Conservation (phyloP, 345 rosid genomes). For the Salix udensis region DNA sequence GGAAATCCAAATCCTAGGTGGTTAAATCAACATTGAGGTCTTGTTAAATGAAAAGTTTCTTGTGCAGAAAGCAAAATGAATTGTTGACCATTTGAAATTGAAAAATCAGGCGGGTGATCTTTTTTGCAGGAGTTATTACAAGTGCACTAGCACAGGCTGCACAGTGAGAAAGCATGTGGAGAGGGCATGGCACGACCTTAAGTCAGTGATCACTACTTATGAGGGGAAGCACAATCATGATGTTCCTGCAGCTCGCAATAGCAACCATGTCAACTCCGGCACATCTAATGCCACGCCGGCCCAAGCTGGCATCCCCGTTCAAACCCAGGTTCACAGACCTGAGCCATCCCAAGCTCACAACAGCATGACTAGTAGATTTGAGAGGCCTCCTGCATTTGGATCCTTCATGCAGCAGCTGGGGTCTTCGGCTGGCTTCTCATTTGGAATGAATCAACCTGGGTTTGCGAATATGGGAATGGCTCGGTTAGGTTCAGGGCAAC, state of each 20-base stretch:
- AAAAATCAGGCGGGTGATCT: not conserved
- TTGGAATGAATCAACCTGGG: conserved; percentile 58
- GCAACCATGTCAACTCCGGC: conserved; percentile 27
- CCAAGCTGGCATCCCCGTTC: conserved; percentile 33
- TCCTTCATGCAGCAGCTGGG: conserved; percentile 68
- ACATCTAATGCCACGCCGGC: not conserved
- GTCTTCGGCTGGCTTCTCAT: conserved; percentile 56
- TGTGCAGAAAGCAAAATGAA: not conserved
- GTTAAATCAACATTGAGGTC: not conserved
- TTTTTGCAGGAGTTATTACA: conserved; percentile 82
- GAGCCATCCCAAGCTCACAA: conserved; percentile 60
- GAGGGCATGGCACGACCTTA: conserved; percentile 95
- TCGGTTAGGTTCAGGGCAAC: conserved; percentile 59
- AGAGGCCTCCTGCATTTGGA: conserved; percentile 46
- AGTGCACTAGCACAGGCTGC: conserved; percentile 93
- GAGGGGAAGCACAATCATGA: conserved; percentile 99
- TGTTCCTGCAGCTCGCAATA: conserved; percentile 57
- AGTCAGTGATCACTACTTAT: conserved; percentile 90
- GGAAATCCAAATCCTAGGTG: conserved; percentile 99
- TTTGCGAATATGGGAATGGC: conserved; percentile 62
- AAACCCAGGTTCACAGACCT: conserved; percentile 43
- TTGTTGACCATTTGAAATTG: not conserved
- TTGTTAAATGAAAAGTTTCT: not conserved
- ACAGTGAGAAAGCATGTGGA: conserved; percentile 94
- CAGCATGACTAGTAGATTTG: conserved; percentile 60